phyloP scores from a whole-genome alignment of 768 basidiomycete species.

The Trametopsis cervina region DNA sequence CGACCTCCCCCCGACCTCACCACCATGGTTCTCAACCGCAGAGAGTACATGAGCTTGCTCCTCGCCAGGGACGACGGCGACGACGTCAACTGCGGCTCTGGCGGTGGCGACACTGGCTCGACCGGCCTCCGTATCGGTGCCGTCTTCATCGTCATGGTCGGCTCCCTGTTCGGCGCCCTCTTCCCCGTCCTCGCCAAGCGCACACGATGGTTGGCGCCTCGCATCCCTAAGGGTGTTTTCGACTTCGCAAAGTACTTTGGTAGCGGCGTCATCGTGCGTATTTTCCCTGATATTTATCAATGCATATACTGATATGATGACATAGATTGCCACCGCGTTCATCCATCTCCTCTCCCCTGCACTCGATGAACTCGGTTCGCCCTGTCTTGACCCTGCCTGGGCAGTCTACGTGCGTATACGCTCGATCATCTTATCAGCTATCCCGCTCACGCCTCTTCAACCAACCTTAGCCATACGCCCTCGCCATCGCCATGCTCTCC shows the following conservation, averaged over 20 bases:
- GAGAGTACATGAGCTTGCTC: slow-evolving; percentile 2
- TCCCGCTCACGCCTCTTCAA: background rate
- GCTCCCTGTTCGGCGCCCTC: slow-evolving; percentile 53
- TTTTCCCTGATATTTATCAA: slow-evolving; percentile 1
- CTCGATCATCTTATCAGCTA: background rate
- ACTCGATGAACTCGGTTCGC: slow-evolving; percentile 57
- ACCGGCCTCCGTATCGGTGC: slow-evolving; percentile 58
- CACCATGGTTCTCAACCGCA: slow-evolving; percentile 2
- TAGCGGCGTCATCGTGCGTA: slow-evolving; percentile 70
- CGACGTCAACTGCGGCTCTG: slow-evolving; percentile 36
- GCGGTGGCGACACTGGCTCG: slow-evolving; percentile 43
- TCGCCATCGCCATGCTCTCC: slow-evolving; percentile 74
- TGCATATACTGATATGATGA: background rate
- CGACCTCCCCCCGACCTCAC: background rate
- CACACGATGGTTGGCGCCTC: slow-evolving; percentile 35
- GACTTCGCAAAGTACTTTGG: slow-evolving; percentile 91
- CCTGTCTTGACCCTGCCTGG: slow-evolving; percentile 72
- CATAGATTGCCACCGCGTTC: slow-evolving; percentile 83
- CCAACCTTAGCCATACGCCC: slow-evolving; percentile 60
- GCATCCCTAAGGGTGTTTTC: slow-evolving; percentile 54
- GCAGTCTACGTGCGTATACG: slow-evolving; percentile 53
- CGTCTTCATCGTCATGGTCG: slow-evolving; percentile 64
- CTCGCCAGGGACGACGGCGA: background rate
- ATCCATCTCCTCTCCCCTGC: slow-evolving; percentile 79
- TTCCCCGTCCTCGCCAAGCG: slow-evolving; percentile 64